phyloP scores from a whole-genome alignment of 192 early-diverging fungal genomes.

The Coemansia sp. region DNA sequence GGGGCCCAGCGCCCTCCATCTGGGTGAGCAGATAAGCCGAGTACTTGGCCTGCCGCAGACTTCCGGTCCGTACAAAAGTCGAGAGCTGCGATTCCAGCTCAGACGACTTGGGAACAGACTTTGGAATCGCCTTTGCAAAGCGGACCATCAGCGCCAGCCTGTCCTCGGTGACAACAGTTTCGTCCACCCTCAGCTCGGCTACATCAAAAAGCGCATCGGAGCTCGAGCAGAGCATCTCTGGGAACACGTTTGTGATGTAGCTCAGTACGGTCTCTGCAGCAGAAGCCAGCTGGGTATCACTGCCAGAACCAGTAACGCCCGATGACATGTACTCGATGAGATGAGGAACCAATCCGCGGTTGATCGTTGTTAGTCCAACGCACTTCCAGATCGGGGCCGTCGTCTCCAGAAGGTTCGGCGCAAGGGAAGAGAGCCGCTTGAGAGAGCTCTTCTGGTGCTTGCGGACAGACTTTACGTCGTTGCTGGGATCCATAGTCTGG shows the following conservation, averaged over 20 bases:
- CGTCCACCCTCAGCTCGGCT: constrained; percentile 21
- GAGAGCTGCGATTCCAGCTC: constrained; percentile 50
- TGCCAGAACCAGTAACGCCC: constrained; percentile 2
- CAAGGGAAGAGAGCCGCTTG: constrained; percentile 64
- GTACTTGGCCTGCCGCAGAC: constrained; percentile 65
- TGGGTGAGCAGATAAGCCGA: constrained; percentile 73
- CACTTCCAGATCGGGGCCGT: constrained; percentile 75
- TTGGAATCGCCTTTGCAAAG: constrained; percentile 69
- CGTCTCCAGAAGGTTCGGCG: constrained; percentile 64
- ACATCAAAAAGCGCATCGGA: constrained; percentile 36
- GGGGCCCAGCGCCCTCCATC: constrained; percentile 46
- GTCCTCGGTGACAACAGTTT: constrained; percentile 22
- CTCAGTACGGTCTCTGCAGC: constrained; percentile 31
- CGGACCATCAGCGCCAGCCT: constrained; percentile 60
- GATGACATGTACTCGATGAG: constrained; percentile 61
- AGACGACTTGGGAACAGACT: constrained; percentile 37
- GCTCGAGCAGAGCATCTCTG: constrained; percentile 43
- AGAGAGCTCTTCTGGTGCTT: constrained; percentile 73
- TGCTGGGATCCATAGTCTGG: constrained; percentile 69
- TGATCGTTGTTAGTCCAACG: constrained; percentile 72
- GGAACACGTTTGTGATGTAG: constrained; percentile 39
- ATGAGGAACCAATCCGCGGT: constrained; percentile 62
- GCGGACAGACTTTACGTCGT: constrained; percentile 70
- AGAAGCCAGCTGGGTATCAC: constrained; percentile 6
- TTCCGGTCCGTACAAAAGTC: constrained; percentile 59